Percentiles rank a stretch among this genome's conserved stretches.
Evolutionary conservation across 345 rosid genomes (phyloP).

Genomic region (Trapa bicornis): DNA sequence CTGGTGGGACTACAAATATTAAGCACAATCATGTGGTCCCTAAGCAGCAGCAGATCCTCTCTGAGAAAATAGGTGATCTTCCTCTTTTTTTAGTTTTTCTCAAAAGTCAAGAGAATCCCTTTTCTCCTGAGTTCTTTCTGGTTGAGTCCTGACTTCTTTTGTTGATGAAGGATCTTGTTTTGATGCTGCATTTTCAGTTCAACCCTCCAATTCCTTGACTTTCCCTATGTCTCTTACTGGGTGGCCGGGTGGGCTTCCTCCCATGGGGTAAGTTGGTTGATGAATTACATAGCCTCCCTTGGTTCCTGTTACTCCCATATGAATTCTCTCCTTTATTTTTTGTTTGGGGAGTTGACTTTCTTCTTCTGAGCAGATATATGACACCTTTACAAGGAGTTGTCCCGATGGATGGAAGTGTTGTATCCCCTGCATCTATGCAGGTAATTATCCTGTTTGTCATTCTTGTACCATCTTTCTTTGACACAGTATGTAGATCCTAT

Average conservation of each 20-base stretch:
- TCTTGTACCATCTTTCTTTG: not conserved
- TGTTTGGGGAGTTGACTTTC: conserved; percentile 14
- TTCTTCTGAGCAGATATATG: conserved; percentile 56
- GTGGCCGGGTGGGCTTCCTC: conserved; percentile 96
- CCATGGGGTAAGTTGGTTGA: conserved; percentile 59
- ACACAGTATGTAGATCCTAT: not conserved
- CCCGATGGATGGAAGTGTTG: conserved; percentile 58
- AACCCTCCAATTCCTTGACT: conserved; percentile 39
- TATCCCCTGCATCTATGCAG: conserved; percentile 66
- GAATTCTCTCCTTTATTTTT: conserved; percentile 1
- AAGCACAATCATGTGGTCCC: conserved; percentile 38
- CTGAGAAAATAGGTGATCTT: conserved; percentile 51
- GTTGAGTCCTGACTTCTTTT: not conserved
- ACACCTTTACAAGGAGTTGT: conserved; percentile 84
- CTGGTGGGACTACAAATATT: conserved; percentile 6
- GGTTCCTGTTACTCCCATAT: not conserved
- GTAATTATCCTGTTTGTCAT: conserved; percentile 17
- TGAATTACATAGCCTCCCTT: not conserved
- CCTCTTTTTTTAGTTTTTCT: too few relatives aligned
- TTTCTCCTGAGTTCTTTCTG: not conserved
- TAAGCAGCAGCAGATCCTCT: conserved; percentile 25
- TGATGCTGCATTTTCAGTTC: conserved; percentile 38
- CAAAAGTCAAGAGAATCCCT: too few relatives aligned
- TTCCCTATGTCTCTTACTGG: conserved; percentile 70
- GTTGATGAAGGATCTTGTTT: conserved; percentile 8